Conservation (phyloP, 352 stramenopile species). For the Phytophthora fragariaefolia region DNA sequence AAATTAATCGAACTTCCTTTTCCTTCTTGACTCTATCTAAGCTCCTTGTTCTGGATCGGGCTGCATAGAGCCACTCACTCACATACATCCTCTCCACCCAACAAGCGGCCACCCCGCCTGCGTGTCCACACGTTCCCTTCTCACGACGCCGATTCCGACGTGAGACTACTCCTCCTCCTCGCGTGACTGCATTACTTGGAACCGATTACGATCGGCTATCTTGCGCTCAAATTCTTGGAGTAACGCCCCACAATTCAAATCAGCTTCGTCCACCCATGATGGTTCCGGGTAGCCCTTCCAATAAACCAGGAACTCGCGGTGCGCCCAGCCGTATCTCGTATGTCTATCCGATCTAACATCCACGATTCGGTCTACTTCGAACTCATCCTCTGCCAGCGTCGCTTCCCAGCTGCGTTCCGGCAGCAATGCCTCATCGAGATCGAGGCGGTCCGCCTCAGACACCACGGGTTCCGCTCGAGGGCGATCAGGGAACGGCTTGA, state of each 20-base stretch:
- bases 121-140: too few species aligned
- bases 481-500: neutral
- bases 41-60: too few species aligned
- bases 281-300: slow-evolving; percentile 21
- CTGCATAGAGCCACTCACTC: too few species aligned
- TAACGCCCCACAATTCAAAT: slow-evolving; percentile 22
- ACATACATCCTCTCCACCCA: too few species aligned
- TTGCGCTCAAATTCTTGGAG: slow-evolving; percentile 1
- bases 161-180: neutral
- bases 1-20: too few species aligned
- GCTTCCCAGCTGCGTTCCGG: slow-evolving; percentile 27
- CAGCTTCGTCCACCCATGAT: slow-evolving; percentile 9
- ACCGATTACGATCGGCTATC: neutral
- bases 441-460: slow-evolving; percentile 3
- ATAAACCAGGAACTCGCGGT: slow-evolving; percentile 11
- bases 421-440: slow-evolving; percentile 32
- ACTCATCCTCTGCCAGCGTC: neutral
- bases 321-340: slow-evolving; percentile 4
- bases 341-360: slow-evolving; percentile 1
- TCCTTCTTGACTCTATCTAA: neutral
- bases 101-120: too few species aligned
- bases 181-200: slow-evolving; percentile 13
- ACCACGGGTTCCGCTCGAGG: neutral
- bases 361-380: slow-evolving; percentile 12
- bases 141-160: neutral